phyloP scores from a whole-genome alignment of 345 rosid species.

The Raphanus sativus region DNA sequence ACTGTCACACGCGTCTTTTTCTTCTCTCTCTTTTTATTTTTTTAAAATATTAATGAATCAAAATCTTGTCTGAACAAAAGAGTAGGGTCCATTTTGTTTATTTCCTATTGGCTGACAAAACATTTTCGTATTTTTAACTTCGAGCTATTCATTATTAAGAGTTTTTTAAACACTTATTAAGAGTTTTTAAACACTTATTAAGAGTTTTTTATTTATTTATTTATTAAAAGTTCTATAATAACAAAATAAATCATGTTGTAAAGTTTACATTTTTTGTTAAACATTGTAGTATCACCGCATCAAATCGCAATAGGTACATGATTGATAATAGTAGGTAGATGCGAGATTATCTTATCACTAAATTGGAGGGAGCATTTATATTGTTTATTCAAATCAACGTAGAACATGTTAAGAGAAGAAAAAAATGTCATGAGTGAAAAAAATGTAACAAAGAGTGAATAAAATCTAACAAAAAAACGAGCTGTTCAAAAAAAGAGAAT shows the following conservation, averaged over 20 bases:
- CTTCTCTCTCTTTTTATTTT: constrained; percentile 9
- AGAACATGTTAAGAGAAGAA: neutral
- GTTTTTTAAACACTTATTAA: no score
- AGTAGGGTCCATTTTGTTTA: constrained; percentile 29
- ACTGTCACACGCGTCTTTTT: constrained; percentile 57
- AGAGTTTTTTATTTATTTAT: no score
- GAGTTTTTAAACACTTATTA: neutral
- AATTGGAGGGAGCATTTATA: constrained; percentile 11
- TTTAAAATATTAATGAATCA: neutral
- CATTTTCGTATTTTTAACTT: no score
- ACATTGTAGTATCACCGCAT: constrained; percentile 12
- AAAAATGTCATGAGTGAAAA: neutral
- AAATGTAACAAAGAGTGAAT: constrained; percentile 3
- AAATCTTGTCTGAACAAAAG: constrained; percentile 16
- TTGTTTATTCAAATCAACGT: neutral
- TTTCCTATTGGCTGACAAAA: neutral
- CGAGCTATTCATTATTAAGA: no score
- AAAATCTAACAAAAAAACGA: no score
- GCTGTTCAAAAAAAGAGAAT: no score
- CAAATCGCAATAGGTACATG: constrained; percentile 28
- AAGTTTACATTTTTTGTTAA: constrained; percentile 5
- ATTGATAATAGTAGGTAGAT: constrained; percentile 35
- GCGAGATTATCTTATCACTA: constrained; percentile 21
- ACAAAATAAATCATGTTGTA: constrained; percentile 7
- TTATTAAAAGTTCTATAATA: neutral